Evolutionary conservation across 225 moss, liverwort and hornwort genomes (phyloP).

Genomic region (Straminergon stramineum): DNA sequence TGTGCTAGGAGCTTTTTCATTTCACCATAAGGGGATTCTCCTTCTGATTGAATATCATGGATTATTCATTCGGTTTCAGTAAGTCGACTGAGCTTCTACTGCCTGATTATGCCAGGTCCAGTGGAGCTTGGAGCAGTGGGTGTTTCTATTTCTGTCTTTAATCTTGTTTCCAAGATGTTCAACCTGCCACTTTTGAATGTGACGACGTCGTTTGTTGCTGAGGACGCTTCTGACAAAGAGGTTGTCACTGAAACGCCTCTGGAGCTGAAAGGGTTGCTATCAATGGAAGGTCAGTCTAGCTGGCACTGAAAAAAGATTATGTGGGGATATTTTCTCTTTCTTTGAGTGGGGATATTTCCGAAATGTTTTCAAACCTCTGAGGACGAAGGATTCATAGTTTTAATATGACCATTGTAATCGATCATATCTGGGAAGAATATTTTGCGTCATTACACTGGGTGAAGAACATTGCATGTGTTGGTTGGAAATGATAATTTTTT

Average conservation of each 20-base stretch:
- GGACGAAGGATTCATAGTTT: neutral
- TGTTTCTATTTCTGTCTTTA: slow-evolving; percentile 87
- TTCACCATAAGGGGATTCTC: neutral
- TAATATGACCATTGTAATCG: neutral
- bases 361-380: neutral
- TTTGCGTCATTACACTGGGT: neutral
- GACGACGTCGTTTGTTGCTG: slow-evolving; percentile 93
- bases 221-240: slow-evolving; percentile 61
- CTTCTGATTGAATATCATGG: neutral
- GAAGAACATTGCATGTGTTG: neutral
- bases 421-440: too few relatives aligned
- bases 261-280: slow-evolving; percentile 16
- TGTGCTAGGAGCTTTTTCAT: neutral
- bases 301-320: neutral
- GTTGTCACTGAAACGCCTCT: slow-evolving; percentile 2
- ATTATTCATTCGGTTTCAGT: neutral
- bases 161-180: slow-evolving; percentile 94
- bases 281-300: slow-evolving; percentile 16
- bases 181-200: slow-evolving; percentile 89
- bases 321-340: neutral
- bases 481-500: neutral
- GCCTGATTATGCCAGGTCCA: slow-evolving; percentile 37
- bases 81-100: neutral
- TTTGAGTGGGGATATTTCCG: neutral
- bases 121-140: slow-evolving; percentile 93